phyloP scores from a whole-genome alignment of 2,329 filamentous ascomycete genomes.

The Escovopsis sp. region DNA sequence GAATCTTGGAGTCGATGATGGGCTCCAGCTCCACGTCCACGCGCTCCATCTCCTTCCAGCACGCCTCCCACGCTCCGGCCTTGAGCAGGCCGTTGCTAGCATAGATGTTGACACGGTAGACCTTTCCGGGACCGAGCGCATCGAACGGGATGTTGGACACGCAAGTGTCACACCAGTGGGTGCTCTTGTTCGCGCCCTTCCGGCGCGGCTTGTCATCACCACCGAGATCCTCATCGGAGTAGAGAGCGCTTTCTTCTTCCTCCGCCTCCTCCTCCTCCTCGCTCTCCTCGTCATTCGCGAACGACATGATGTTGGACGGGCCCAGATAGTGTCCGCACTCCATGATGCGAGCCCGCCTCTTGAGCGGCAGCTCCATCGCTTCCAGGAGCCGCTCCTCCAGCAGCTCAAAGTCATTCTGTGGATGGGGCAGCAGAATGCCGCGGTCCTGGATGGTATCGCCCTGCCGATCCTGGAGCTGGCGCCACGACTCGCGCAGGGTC shows the following conservation, averaged over 20 bases:
- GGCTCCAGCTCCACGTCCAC: conserved; percentile 87
- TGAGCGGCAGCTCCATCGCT: conserved; percentile 53
- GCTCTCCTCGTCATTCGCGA: conserved; percentile 29
- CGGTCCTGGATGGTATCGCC: conserved; percentile 60
- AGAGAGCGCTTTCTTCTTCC: no score
- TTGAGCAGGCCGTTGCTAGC: conserved; percentile 91
- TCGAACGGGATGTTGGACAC: conserved; percentile 40
- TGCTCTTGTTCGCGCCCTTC: conserved; percentile 16
- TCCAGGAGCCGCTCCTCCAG: conserved; percentile 66
- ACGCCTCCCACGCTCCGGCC: conserved; percentile 80
- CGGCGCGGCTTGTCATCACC: conserved; percentile 11
- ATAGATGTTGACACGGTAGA: conserved; percentile 76
- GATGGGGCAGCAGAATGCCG: conserved; percentile 63
- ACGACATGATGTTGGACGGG: conserved; percentile 34
- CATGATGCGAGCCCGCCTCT: conserved; percentile 50
- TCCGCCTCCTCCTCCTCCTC: conserved; percentile 31
- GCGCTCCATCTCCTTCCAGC: conserved; percentile 97
- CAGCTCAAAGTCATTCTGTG: conserved; percentile 65
- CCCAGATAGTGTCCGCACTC: conserved; percentile 66
- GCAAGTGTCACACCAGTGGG: conserved; percentile 44
- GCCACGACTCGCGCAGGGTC: conserved; percentile 47
- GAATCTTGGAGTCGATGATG: conserved; percentile 44
- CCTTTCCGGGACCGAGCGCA: conserved; percentile 35
- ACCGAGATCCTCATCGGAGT: no score
- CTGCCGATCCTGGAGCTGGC: conserved; percentile 52